These are phyloP conservation scores for Cantharellus cinnabarinus DNA, from an alignment of 768 basidiomycete species.

Conservation along the genomic window DNA sequence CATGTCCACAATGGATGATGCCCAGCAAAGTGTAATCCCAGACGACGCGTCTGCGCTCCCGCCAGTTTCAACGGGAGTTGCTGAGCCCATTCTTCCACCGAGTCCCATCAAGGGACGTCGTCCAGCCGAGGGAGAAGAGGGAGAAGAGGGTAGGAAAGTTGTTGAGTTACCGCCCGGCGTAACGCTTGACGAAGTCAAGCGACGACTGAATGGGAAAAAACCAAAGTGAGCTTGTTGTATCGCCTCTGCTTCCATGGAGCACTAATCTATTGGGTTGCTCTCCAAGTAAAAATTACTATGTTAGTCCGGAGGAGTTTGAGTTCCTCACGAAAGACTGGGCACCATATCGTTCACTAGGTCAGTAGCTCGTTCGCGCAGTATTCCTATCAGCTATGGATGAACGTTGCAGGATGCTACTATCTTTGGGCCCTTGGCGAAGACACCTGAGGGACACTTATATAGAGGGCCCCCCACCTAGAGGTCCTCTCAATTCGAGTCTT, in stretches of 20 bases:
- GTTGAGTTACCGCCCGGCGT: slow-evolving; percentile 36
- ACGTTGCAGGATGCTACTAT: neutral
- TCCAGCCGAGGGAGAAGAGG: neutral
- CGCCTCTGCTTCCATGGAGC: slow-evolving; percentile 3
- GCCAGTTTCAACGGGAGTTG: neutral
- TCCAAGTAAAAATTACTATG: slow-evolving; percentile 36
- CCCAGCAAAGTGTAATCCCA: neutral
- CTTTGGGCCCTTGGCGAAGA: neutral
- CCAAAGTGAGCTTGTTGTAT: slow-evolving; percentile 28
- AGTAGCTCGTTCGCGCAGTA: neutral
- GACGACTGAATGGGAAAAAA: slow-evolving; percentile 45
- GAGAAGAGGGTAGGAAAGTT: neutral
- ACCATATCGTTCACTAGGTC: slow-evolving; percentile 66
- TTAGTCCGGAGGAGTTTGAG: slow-evolving; percentile 71
- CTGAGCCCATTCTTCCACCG: neutral
- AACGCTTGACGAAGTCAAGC: slow-evolving; percentile 34
- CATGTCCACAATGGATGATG: too few species aligned
- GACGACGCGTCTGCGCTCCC: neutral
- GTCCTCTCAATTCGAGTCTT: too few species aligned
- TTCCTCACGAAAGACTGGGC: slow-evolving; percentile 54
- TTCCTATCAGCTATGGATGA: neutral
- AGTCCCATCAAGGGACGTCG: neutral
- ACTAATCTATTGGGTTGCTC: neutral
- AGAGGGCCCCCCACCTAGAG: too few species aligned
- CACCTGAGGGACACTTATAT: too few species aligned